Base-by-base conservation (phyloP, 495 filamentous ascomycete genomes). In the Massariosphaeria phaeospora region DNA sequence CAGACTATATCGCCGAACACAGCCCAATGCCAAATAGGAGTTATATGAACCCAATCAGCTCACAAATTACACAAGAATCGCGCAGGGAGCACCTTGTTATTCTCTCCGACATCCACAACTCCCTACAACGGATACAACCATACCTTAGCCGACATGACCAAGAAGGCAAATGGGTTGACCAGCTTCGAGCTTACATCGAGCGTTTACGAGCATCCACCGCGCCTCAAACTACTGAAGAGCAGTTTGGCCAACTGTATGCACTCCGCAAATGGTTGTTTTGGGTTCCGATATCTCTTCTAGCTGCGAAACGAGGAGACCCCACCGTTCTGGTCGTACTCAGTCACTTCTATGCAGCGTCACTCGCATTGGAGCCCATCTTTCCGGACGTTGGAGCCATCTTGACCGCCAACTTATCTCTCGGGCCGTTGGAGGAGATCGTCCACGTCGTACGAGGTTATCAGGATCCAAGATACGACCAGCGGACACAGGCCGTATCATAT, bases 241-340 rank as follows among this genome's bases (percentile, higher is more conserved):
- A 91, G 60, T 97, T 97, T 67, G 83, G 89, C 65, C 83, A 89
- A 57, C 79, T 97, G 23, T 87, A 91, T 55, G 79, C 85, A 6
- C 77, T 98, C 15, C 84, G 91, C 36, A 81, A 84, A 51, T 96
- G 94, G 91, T 79, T 97, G 18, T 95, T 96, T 73, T 98, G 90
- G 88, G 78, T 96, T 39, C 94, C 94, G 2, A 81, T 88, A 47
- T 73, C 75, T 58, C 79, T 79, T 55, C 73, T 87, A 30, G 77
- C 83, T 60, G 73, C 76, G 44, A 79, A 77, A 20, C 69, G 76
- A 20, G 73, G 71, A 23, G 81, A 82, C 54, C 74, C 80, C 3
- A 82, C 80, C 27, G 81, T 84, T 17, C 74, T 96, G 68, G 75
- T 96, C 18, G 79, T 95, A 27, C 80, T 98, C 31, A 85, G 90